Evolutionary conservation across 2,329 filamentous ascomycete species (phyloP).

Genomic region (Pseudogymnoascus sp.): DNA sequence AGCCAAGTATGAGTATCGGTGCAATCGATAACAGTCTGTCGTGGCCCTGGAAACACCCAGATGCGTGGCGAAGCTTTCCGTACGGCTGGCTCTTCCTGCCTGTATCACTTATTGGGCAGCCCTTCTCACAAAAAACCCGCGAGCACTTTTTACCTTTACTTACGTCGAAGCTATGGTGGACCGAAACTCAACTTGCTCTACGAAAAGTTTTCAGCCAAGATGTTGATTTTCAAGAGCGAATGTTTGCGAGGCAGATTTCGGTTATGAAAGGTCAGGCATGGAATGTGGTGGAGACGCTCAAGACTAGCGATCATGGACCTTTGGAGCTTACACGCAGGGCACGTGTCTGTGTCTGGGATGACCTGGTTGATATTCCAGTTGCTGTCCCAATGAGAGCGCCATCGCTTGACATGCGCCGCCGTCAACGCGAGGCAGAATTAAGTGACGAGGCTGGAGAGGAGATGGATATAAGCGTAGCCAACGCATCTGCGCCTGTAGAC

Average conservation of each 20-base stretch:
- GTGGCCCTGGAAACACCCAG: slow-evolving; percentile 98
- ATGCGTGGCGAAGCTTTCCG: slow-evolving; percentile 83
- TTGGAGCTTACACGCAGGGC: slow-evolving; percentile 85
- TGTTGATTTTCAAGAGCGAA: slow-evolving; percentile 93
- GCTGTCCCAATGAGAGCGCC: slow-evolving; percentile 83
- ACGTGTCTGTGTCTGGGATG: slow-evolving; percentile 95
- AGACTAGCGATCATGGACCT: slow-evolving; percentile 85
- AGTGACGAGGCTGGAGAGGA: slow-evolving; percentile 63
- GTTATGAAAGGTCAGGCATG: slow-evolving; percentile 99
- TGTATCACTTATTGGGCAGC: slow-evolving; percentile 90
- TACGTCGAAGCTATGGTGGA: slow-evolving; percentile 96
- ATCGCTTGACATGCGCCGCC: slow-evolving; percentile 75
- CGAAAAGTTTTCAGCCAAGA: slow-evolving; percentile 86
- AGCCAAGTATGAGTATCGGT: slow-evolving; percentile 63
- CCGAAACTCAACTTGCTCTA: slow-evolving; percentile 80
- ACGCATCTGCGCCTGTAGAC: slow-evolving; percentile 57
- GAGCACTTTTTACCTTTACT: slow-evolving; percentile 94
- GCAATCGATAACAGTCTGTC: slow-evolving; percentile 97
- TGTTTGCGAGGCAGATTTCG: slow-evolving; percentile 97
- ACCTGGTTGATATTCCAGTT: slow-evolving; percentile 90
- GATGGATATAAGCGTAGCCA: slow-evolving; percentile 79
- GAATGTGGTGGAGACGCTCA: slow-evolving; percentile 98
- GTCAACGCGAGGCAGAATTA: slow-evolving; percentile 41
- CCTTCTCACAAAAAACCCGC: slow-evolving; percentile 88
- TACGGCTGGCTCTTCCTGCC: slow-evolving; percentile 98